Percentiles rank a stretch among this genome's conserved stretches.
Conservation (phyloP, 441 rosid species). For the Geranium incanum region DNA sequence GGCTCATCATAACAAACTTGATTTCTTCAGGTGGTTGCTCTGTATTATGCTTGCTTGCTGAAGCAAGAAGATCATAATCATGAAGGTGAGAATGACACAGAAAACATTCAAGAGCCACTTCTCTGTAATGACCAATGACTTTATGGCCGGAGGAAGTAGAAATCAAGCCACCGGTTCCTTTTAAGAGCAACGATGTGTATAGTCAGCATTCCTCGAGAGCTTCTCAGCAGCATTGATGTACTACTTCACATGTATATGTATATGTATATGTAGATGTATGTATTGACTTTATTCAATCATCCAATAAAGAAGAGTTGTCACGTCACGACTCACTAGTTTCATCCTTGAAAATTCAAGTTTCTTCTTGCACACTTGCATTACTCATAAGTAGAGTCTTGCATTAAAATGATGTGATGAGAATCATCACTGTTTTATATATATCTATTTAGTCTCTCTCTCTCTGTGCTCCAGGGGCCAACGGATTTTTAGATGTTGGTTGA, state of each 20-base stretch:
- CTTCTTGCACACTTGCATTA: no score
- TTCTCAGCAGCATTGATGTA: background rate
- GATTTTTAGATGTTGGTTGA: no score
- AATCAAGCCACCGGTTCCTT: background rate
- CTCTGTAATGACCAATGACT: background rate
- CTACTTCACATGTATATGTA: background rate
- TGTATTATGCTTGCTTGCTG: constrained; percentile 19
- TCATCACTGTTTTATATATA: no score
- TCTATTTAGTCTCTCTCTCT: no score
- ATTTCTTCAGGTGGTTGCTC: constrained; percentile 20
- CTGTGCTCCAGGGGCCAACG: no score
- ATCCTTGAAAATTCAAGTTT: background rate
- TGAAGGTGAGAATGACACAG: background rate
- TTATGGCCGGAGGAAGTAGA: background rate
- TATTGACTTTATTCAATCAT: background rate
- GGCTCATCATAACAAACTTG: constrained; percentile 1
- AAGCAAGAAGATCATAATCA: constrained; percentile 10
- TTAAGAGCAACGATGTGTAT: background rate
- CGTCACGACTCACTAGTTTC: background rate
- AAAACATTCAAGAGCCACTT: background rate
- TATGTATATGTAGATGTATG: background rate
- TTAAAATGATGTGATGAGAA: no score
- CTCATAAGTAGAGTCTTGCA: no score
- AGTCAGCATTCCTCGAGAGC: background rate
- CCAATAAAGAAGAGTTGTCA: background rate